These are phyloP conservation scores for Elasticomyces elasticus DNA, from an alignment of 495 filamentous ascomycete genomes.

Conservation along the genomic window DNA sequence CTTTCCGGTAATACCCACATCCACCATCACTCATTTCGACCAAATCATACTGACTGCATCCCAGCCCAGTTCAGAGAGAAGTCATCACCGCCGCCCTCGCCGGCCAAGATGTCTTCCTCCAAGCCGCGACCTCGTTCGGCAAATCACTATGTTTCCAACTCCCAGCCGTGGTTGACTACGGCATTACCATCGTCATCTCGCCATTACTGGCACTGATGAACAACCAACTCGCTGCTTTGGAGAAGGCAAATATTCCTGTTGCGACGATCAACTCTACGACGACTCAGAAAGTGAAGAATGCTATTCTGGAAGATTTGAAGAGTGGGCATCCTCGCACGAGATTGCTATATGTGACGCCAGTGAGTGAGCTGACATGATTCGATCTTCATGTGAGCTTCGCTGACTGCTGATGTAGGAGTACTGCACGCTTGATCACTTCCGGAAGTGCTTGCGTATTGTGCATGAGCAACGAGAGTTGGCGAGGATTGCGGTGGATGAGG, in stretches of 20 bases:
- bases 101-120: constrained; percentile 84
- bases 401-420: too few relatives aligned
- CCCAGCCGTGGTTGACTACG: constrained; percentile 76
- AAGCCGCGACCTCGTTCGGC: constrained; percentile 92
- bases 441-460: constrained; percentile 60
- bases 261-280: constrained; percentile 82
- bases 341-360: constrained; percentile 86
- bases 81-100: constrained; percentile 73
- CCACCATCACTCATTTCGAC: constrained; percentile 11
- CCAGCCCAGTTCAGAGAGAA: constrained; percentile 73
- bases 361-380: too few relatives aligned
- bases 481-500: constrained; percentile 85
- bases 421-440: constrained; percentile 69
- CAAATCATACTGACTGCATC: constrained; percentile 14
- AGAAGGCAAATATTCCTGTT: constrained; percentile 62
- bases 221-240: constrained; percentile 80
- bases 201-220: constrained; percentile 88
- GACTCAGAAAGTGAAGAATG: constrained; percentile 47
- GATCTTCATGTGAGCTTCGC: too few relatives aligned
- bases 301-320: constrained; percentile 67
- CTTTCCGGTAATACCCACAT: constrained; percentile 54
- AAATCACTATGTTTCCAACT: constrained; percentile 94
- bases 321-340: constrained; percentile 76
- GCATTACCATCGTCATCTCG: constrained; percentile 85
- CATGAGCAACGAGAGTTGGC: constrained; percentile 72